Evolutionary conservation across 805 yeast genomes (phyloP), one percentile per base, ranked within the genome.

Genomic region (Yarrowia sp.): DNA sequence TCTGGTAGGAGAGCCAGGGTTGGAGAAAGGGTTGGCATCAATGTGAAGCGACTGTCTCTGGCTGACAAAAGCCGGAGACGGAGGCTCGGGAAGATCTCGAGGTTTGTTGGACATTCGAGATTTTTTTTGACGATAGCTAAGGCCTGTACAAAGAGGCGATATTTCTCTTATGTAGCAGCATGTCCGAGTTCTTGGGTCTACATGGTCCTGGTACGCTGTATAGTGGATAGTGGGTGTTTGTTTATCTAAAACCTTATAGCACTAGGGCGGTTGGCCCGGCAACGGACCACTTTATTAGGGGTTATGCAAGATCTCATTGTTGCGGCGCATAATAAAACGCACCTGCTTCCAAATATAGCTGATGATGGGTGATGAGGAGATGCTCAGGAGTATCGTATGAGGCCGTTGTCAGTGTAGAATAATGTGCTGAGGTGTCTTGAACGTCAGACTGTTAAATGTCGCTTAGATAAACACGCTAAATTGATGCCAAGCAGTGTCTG

Each of bases 11-110:
- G 65, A 57, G 39, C 65, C 55, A 14, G 65, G 65, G 53, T 53
- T 64, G 48, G 65, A 64, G 31, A 32, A 64, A 33, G 65, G 65
- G 31, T 64, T 61, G 38, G 65, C 65, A 39, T 45, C 65, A 39
- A 47, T 38, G 57, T 61, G 65, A 7, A 58, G 64, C 42, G 64
- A 43, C 42, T 58, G 64, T 3, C 64, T 51, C 42, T 44, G 64
- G 43, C 51, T 44, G 47, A 55, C 61, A 55, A 55, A 55, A 14
- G 51, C 64, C 51, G 64, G 64, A 51, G 64, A 58, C 51, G 64
- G 64, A 9, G 64, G 64, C 51, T 58, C 51, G 51, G 64, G 64
- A 9, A 58, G 43, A 36, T 58, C 64, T 58, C 64, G 47, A 22
- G 50, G 64, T n/a, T 58, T 48, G 55, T 48, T 44, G 28, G 51